These are phyloP conservation scores for Phytopythium cucurbitacearum DNA, from an alignment of 352 stramenopile genomes.

Conservation along the genomic window DNA sequence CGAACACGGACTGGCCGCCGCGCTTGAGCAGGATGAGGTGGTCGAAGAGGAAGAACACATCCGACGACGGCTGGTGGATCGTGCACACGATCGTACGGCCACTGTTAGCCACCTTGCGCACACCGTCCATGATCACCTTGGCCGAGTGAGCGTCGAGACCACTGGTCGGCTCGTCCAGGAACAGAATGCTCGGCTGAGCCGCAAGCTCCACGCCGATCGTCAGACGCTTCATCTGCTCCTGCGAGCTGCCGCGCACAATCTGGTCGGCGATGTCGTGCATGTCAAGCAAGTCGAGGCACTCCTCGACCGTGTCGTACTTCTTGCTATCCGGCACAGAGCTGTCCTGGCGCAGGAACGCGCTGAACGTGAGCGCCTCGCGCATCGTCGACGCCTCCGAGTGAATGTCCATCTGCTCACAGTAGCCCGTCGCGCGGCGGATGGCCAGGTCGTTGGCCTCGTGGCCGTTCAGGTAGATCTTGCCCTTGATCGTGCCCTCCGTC, in stretches of 20 bases:
- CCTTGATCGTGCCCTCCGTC: slow-evolving; percentile 53
- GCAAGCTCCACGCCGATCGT: slow-evolving; percentile 85
- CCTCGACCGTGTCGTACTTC: slow-evolving; percentile 18
- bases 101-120: slow-evolving; percentile 65
- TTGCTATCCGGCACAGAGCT: slow-evolving; percentile 2
- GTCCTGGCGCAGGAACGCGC: slow-evolving; percentile 53
- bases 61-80: slow-evolving; percentile 84
- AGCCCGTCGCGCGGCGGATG: slow-evolving; percentile 18
- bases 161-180: slow-evolving; percentile 58
- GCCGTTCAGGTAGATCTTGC: slow-evolving; percentile 40
- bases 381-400: slow-evolving; percentile 14
- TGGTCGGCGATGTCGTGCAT: slow-evolving; percentile 22
- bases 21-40: slow-evolving; percentile 58
- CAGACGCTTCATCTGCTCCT: slow-evolving; percentile 38
- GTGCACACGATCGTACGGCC: slow-evolving; percentile 76
- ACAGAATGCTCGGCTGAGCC: slow-evolving; percentile 65
- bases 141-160: slow-evolving; percentile 65
- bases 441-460: slow-evolving; percentile 16
- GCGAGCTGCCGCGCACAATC: slow-evolving; percentile 24
- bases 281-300: slow-evolving; percentile 28
- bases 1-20: slow-evolving; percentile 62
- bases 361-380: slow-evolving; percentile 82
- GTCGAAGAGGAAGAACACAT: slow-evolving; percentile 84
- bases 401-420: slow-evolving; percentile 36
- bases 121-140: slow-evolving; percentile 61